phyloP scores from a whole-genome alignment of 148 eudicot species.

The Heliosperma pusillum region DNA sequence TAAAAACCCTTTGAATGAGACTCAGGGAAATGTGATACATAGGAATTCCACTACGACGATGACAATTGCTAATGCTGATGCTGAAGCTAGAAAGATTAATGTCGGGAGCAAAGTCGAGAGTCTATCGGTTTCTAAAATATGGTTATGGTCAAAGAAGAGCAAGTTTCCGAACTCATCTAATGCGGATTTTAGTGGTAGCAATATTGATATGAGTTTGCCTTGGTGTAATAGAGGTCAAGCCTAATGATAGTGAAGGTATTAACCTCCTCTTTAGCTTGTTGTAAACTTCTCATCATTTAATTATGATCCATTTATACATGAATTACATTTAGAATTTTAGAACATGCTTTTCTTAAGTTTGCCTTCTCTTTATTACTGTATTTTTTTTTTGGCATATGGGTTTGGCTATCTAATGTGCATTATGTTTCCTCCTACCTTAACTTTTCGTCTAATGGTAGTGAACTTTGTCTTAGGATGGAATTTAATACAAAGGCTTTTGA shows the following conservation, averaged over 20 bases:
- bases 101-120: constrained; percentile 69
- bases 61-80: constrained; percentile 22
- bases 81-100: constrained; percentile 60
- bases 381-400: constrained; percentile 9
- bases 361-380: constrained; percentile 1
- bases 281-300: constrained; percentile 7
- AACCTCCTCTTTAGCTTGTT: constrained; percentile 1
- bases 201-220: constrained; percentile 53
- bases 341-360: not conserved
- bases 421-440: constrained; percentile 25
- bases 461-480: constrained; percentile 36
- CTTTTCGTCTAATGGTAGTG: constrained; percentile 27
- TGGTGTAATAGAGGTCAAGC: constrained; percentile 40
- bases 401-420: constrained; percentile 30
- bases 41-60: constrained; percentile 27
- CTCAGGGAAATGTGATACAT: constrained; percentile 27
- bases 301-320: constrained; percentile 18
- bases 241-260: constrained; percentile 27
- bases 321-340: constrained; percentile 16
- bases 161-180: constrained; percentile 46
- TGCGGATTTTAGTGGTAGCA: constrained; percentile 21
- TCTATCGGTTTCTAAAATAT: constrained; percentile 90
- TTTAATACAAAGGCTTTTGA: constrained; percentile 22
- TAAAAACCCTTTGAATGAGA: constrained; percentile 20
- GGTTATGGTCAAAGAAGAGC: constrained; percentile 89